Evolutionary conservation across 2,329 filamentous ascomycete species (phyloP), one percentile per base, ranked within the genome.

Genomic region (Gliomastix tumulicola): DNA sequence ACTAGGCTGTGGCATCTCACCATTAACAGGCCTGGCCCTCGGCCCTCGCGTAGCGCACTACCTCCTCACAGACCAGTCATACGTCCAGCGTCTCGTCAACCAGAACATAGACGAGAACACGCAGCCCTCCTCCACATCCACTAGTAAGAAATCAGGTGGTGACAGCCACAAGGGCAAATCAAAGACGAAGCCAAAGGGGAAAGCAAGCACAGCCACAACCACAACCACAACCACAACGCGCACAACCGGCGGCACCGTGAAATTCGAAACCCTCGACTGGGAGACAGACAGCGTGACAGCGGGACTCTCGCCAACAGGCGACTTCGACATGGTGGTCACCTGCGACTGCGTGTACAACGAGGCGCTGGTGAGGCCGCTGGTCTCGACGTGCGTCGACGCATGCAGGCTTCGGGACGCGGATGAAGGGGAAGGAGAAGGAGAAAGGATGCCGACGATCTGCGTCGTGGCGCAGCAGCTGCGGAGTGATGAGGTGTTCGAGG

Each of bases 331-430:
- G 12, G 67, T 97, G 10, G 56, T 97, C 23, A 88, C 88, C 5
- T 94, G 88, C 53, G 92, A 98, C 59, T 96, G 89, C 59, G 83
- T 98, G 47, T 98, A 94, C 67, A 98, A 97, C 60, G 86, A 95
- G 46, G 76, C 84, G 3, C 73, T 97, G 4, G 76, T 97, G 18
- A 66, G 75, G 30, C 88, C 89, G 0, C 76, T 97, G 34, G 84
- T 92, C n/a, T 75, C 82, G 49, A 84, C 87, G 1, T 94, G 86
- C 55, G 76, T 69, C 6, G 84, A 94, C 43, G 71, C 80, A 18
- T 94, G 88, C 57, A 63, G 63, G 9, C 58, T 90, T 13, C 68
- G 80, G 22, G 25, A 28, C 10, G 3, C 25, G n/a, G 5, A 28
- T 28, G 35, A 43, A 15, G 20, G 41, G 21, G 37, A 32, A 4